These are phyloP conservation scores for Malus sieversii DNA, from an alignment of 306 rosid genomes.

Conservation along the genomic window DNA sequence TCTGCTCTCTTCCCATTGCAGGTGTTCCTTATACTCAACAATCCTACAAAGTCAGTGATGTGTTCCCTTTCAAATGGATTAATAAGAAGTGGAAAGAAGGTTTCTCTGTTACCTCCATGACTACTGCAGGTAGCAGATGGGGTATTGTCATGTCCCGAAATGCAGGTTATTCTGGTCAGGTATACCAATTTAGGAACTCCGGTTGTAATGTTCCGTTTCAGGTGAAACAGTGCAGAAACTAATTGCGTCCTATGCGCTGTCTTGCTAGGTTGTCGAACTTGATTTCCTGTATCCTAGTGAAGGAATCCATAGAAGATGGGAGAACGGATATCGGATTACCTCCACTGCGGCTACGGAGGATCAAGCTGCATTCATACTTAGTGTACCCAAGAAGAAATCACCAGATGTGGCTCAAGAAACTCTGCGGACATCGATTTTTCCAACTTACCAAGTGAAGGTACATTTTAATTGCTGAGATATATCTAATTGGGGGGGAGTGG, in stretches of 20 bases:
- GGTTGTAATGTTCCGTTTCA: neutral
- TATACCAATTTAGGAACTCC: neutral
- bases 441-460: conserved; percentile 36
- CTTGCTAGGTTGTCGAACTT: conserved; percentile 32
- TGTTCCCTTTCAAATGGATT: conserved; percentile 44
- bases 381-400: conserved; percentile 32
- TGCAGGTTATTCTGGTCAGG: conserved; percentile 38
- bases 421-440: conserved; percentile 36
- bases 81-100: conserved; percentile 46
- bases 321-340: conserved; percentile 37
- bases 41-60: conserved; percentile 45
- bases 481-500: neutral
- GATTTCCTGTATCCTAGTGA: conserved; percentile 43
- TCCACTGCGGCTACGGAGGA: conserved; percentile 37
- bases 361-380: conserved; percentile 45
- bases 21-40: conserved; percentile 42
- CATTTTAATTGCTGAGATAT: neutral
- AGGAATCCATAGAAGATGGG: conserved; percentile 47
- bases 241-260: neutral
- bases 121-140: conserved; percentile 39
- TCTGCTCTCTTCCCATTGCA: neutral
- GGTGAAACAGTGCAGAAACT: conserved; percentile 4
- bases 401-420: conserved; percentile 40
- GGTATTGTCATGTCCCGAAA: conserved; percentile 41
- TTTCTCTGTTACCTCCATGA: conserved; percentile 40